phyloP scores from a whole-genome alignment of 208 protist genomes.

The Wallacemonas sp. region DNA sequence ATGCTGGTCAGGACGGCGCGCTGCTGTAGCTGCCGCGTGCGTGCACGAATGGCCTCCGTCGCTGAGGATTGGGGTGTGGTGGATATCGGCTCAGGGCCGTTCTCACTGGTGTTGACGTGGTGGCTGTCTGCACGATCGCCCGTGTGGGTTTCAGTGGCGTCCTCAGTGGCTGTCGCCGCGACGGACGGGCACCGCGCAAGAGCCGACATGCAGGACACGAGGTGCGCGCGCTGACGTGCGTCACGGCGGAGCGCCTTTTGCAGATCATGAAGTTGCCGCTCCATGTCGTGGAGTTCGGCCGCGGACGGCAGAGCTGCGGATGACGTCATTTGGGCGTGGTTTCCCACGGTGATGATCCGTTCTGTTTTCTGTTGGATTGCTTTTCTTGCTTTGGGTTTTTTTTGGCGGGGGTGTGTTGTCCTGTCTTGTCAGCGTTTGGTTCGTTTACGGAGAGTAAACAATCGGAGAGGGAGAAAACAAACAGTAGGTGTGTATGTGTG shows the following conservation, averaged over 20 bases:
- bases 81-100: too few species aligned
- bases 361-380: too few species aligned
- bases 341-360: too few species aligned
- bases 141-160: too few species aligned
- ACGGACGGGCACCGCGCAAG: neutral
- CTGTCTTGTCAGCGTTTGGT: too few species aligned
- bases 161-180: too few species aligned
- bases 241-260: constrained; percentile 6
- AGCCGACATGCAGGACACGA: constrained; percentile 5
- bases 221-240: constrained; percentile 8
- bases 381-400: too few species aligned
- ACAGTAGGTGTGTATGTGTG: constrained; percentile 5
- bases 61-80: too few species aligned
- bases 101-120: neutral
- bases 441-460: too few species aligned
- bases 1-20: constrained; percentile 12
- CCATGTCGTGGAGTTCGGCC: constrained; percentile 9
- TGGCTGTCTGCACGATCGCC: neutral
- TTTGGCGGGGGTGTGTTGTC: too few species aligned
- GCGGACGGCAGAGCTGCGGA: neutral
- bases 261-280: constrained; percentile 10
- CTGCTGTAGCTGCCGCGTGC: neutral
- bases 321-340: too few species aligned
- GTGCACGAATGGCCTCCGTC: constrained; percentile 1
- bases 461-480: neutral